Conservation (phyloP, 768 basidiomycete genomes). For the Rhodotorula paludigena region DNA sequence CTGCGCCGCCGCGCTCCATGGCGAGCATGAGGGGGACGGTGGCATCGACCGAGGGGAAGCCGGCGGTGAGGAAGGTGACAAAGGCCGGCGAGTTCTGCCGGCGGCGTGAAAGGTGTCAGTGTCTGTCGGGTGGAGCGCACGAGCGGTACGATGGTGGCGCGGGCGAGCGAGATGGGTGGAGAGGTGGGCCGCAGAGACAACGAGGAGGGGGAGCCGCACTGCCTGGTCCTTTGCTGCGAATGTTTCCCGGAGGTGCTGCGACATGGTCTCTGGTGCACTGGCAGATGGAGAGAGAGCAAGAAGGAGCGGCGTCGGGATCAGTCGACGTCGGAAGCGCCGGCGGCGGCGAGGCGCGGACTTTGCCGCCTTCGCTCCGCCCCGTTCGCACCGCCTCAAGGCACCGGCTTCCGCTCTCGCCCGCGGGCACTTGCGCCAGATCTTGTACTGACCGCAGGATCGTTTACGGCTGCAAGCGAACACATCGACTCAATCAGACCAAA, state of each 20-base stretch:
- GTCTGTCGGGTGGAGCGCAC: background rate
- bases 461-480: no score
- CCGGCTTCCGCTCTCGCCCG: no score
- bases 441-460: no score
- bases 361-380: no score
- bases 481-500: no score
- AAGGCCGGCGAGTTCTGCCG: constrained; percentile 39
- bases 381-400: no score
- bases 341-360: no score
- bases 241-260: constrained; percentile 26
- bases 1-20: constrained; percentile 87
- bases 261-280: constrained; percentile 1
- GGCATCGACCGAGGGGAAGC: constrained; percentile 70
- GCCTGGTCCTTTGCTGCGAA: constrained; percentile 26
- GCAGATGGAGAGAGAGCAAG: background rate
- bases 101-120: no score
- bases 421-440: no score
- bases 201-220: background rate
- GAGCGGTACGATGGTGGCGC: no score
- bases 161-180: background rate
- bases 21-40: constrained; percentile 84
- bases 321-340: no score
- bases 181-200: background rate
- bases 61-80: constrained; percentile 84
- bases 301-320: no score